Evolutionary conservation across 2,329 filamentous ascomycete genomes (phyloP).

Genomic region (Fusarium sublunatum): DNA sequence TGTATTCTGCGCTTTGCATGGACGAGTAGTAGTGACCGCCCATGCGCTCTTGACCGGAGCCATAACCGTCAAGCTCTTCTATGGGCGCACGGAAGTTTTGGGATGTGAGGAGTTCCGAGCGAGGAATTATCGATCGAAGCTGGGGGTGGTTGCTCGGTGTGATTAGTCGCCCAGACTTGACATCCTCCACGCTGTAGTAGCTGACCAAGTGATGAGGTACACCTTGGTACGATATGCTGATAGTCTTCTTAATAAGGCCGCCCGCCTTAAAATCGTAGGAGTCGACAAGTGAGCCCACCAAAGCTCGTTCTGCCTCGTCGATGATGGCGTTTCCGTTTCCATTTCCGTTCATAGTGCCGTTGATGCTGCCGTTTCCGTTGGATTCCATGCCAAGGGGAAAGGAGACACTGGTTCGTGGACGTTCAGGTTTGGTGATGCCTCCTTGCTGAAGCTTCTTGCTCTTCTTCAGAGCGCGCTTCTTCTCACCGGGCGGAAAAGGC

Average conservation of each 20-base stretch:
- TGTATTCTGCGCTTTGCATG: conserved; percentile 21
- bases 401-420: conserved; percentile 38
- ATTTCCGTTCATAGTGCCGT: not conserved
- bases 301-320: conserved; percentile 51
- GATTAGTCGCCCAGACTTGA: conserved; percentile 68
- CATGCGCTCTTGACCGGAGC: not conserved
- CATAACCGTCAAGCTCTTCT: conserved; percentile 64
- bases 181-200: conserved; percentile 87
- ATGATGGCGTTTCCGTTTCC: conserved; percentile 22
- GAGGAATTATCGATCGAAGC: conserved; percentile 60
- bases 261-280: conserved; percentile 87
- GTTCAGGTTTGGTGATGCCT: conserved; percentile 51
- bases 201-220: conserved; percentile 87
- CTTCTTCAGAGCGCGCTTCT: conserved; percentile 84
- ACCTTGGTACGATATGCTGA: conserved; percentile 80
- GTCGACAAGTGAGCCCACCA: conserved; percentile 88
- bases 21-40: conserved; percentile 12
- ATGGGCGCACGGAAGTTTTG: conserved; percentile 76
- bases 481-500: conserved; percentile 83
- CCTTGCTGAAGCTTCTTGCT: conserved; percentile 57
- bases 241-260: conserved; percentile 92
- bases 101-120: conserved; percentile 67
- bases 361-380: conserved; percentile 27
- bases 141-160: conserved; percentile 65
- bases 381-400: conserved; percentile 29